Percentiles rank a stretch among this genome's conserved stretches.
These are phyloP conservation scores for Pythium apleroticum DNA, from an alignment of 352 stramenopile genomes.

Conservation along the genomic window DNA sequence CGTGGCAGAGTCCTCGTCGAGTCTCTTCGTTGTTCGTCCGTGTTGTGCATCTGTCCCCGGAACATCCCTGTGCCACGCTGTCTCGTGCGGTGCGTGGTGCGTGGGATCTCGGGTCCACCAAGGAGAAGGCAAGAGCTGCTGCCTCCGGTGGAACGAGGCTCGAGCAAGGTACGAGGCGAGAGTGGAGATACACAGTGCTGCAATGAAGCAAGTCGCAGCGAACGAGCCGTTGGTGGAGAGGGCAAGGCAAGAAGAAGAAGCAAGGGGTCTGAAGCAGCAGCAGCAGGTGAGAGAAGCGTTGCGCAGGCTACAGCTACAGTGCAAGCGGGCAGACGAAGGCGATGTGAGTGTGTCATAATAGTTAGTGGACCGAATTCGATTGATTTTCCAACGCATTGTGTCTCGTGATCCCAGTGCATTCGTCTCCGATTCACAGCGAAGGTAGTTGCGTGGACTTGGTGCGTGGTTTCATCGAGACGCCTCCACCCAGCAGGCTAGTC, in stretches of 20 bases:
- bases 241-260: background rate
- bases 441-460: constrained; percentile 12
- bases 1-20: background rate
- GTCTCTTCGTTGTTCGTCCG: constrained; percentile 7
- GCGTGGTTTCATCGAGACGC: background rate
- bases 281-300: background rate
- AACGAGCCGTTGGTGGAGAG: background rate
- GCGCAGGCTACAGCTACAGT: background rate
- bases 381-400: constrained; percentile 18
- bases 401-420: background rate
- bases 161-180: background rate
- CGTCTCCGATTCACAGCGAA: constrained; percentile 10
- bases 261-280: background rate
- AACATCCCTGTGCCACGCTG: background rate
- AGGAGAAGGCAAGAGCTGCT: constrained; percentile 8
- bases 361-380: constrained; percentile 27
- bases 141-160: background rate
- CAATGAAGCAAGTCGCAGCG: constrained; percentile 25
- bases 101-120: background rate
- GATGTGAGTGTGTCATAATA: constrained; percentile 29
- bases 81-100: background rate
- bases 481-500: background rate
- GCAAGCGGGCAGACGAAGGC: background rate
- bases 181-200: constrained; percentile 12
- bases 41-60: background rate